Evolutionary conservation across 805 yeast genomes (phyloP).

Genomic region (Metschnikowia corniflorae): DNA sequence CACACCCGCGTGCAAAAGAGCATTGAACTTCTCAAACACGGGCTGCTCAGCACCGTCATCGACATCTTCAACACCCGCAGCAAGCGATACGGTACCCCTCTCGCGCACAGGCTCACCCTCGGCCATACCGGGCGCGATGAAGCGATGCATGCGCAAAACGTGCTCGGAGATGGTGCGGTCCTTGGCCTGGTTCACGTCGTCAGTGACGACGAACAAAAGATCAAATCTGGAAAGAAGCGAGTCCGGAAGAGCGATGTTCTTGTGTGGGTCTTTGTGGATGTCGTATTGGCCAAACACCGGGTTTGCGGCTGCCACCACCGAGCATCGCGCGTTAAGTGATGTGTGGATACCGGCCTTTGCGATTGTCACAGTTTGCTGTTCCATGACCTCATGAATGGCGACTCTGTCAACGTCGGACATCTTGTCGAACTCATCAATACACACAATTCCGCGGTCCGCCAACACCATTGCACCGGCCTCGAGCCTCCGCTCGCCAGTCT

Average conservation of each 20-base stretch:
- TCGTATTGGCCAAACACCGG: slow-evolving; percentile 97
- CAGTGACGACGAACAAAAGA: slow-evolving; percentile 90
- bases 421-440: slow-evolving; percentile 98
- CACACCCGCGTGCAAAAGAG: slow-evolving; percentile 80
- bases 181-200: slow-evolving; percentile 79
- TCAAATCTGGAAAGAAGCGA: slow-evolving; percentile 96
- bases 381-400: slow-evolving; percentile 99
- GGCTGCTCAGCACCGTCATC: slow-evolving; percentile 50
- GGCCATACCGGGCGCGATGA: slow-evolving; percentile 76
- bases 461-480: slow-evolving; percentile 99
- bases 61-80: slow-evolving; percentile 67
- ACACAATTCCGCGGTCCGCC: slow-evolving; percentile 95
- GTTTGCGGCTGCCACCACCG: slow-evolving; percentile 96
- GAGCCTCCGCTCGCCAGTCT: slow-evolving; percentile 92
- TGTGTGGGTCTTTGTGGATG: slow-evolving; percentile 92
- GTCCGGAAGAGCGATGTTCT: slow-evolving; percentile 95
- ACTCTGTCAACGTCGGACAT: slow-evolving; percentile 97
- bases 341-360: slow-evolving; percentile 99
- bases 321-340: slow-evolving; percentile 91
- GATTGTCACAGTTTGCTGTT: slow-evolving; percentile 96
- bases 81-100: slow-evolving; percentile 60
- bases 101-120: slow-evolving; percentile 96
- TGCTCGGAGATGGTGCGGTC: slow-evolving; percentile 92
- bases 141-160: slow-evolving; percentile 90
- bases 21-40: slow-evolving; percentile 82